Conservation (phyloP, 2,329 filamentous ascomycete species). For the Aspergillus tubingensis region DNA sequence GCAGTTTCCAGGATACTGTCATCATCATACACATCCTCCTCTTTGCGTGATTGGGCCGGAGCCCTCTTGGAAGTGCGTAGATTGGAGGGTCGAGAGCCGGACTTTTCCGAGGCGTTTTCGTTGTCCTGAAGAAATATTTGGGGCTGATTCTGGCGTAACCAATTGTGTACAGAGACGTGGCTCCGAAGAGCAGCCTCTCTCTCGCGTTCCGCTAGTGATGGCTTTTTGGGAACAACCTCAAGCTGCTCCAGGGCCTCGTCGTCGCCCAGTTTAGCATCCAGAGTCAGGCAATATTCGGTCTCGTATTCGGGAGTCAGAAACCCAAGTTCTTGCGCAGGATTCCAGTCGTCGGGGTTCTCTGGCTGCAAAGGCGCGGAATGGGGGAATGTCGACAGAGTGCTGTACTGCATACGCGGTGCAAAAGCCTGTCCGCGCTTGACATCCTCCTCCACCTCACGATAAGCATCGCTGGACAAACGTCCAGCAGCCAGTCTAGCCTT, state of each 20-base stretch:
- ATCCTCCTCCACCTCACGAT: slow-evolving; percentile 41
- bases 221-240: slow-evolving; percentile 38
- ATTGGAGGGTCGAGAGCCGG: slow-evolving; percentile 41
- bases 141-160: slow-evolving; percentile 82
- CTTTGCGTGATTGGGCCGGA: slow-evolving; percentile 39
- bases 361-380: slow-evolving; percentile 27
- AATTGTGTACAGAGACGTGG: slow-evolving; percentile 91
- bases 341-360: slow-evolving; percentile 21
- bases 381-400: slow-evolving; percentile 33
- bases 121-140: slow-evolving; percentile 82
- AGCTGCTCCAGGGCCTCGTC: slow-evolving; percentile 56
- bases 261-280: slow-evolving; percentile 45
- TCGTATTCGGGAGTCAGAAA: slow-evolving; percentile 49
- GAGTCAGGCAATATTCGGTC: slow-evolving; percentile 43
- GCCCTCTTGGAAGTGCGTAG: slow-evolving; percentile 46
- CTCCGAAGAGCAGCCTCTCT: slow-evolving; percentile 67
- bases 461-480: slow-evolving; percentile 37
- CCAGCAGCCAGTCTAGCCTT: slow-evolving; percentile 40
- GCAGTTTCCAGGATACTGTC: slow-evolving; percentile 44
- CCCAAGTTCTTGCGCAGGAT: slow-evolving; percentile 39
- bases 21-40: slow-evolving; percentile 47
- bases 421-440: slow-evolving; percentile 44
- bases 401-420: slow-evolving; percentile 38
- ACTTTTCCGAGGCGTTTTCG: slow-evolving; percentile 52
- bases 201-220: slow-evolving; percentile 54